Conservation (phyloP, 106 monocot species). For the Amphibolis antarctica region DNA sequence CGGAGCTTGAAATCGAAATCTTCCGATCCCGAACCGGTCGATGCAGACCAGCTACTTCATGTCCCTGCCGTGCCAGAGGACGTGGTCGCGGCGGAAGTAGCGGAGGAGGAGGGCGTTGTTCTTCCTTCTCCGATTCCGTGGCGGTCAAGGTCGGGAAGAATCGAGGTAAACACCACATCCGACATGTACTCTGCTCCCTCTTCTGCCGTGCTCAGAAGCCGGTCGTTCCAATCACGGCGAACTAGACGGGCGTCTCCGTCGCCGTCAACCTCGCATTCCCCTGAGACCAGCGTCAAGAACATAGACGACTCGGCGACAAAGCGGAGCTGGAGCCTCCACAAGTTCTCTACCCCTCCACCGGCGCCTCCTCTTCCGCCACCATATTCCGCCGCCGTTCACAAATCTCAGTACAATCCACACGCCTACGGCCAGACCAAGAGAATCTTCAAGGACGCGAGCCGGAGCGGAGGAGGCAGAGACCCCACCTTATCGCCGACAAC, state of each 20-base stretch:
- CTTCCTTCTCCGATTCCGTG: constrained; percentile 76
- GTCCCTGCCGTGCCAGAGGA: background rate
- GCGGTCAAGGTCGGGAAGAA: constrained; percentile 46
- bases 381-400: constrained; percentile 8
- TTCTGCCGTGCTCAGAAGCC: background rate
- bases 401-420: constrained; percentile 8
- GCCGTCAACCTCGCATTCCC: constrained; percentile 11
- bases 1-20: background rate
- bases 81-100: background rate
- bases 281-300: constrained; percentile 16
- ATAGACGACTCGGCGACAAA: constrained; percentile 27
- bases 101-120: constrained; percentile 13
- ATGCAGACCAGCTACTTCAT: background rate
- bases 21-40: constrained; percentile 6
- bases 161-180: constrained; percentile 16
- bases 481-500: background rate
- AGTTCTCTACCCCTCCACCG: constrained; percentile 29
- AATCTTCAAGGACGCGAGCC: constrained; percentile 41
- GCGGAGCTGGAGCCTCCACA: constrained; percentile 33
- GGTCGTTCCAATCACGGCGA: background rate
- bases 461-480: constrained; percentile 8
- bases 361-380: constrained; percentile 41
- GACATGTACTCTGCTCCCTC: background rate
- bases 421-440: constrained; percentile 10
- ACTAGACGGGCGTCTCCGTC: background rate